Base-by-base conservation (phyloP, 2,329 filamentous ascomycete genomes). In the Claviceps capensis region DNA sequence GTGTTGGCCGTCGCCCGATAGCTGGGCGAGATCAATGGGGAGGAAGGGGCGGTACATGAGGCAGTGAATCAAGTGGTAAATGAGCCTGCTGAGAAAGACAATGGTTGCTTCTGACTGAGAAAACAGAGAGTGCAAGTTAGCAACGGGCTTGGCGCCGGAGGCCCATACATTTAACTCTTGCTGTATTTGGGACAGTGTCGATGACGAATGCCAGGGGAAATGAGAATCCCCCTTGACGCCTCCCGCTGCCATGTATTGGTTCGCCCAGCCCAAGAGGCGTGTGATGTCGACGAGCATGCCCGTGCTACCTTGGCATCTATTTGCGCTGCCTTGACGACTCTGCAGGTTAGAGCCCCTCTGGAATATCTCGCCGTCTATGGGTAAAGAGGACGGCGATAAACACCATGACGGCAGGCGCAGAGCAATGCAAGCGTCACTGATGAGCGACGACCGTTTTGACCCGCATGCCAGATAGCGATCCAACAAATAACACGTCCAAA, bases 191-290 rank as follows among this genome's bases (percentile, higher is more conserved):
- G 88, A 93, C 2, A 94, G 73, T 55, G 85, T 90, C 5, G 88
- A 94, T 19, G 90, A 75, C 1, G 86, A 82, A 63, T 94, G 88
- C 88, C 88, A 95, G 9, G 88, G 88, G 57, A 94, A 94, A 65
- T 94, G 88, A 0, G 87, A 89, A 62, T 94, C 88, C 34, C 87
- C 87, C 67, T 91, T 93, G 52, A 93, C 86, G 37, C 88, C 88
- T 6, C 88, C 88, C 2, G 86, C 85, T 8, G 88, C 86, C 48
- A 94, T 75, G 65, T 95, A 95, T 54, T 83, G 79, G 61, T 90
- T 93, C 1, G 88, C 91, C 54, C 84, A 83, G 37, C 88, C 88
- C 6, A 95, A 74, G 46, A 94, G 87, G 37, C 87, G 82, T 30
- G 82, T 82, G 56, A 94, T 90, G 61, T 93, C 87, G 58, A 94